phyloP scores from a whole-genome alignment of 2,329 filamentous ascomycete species.

The Myotisia sp. region DNA sequence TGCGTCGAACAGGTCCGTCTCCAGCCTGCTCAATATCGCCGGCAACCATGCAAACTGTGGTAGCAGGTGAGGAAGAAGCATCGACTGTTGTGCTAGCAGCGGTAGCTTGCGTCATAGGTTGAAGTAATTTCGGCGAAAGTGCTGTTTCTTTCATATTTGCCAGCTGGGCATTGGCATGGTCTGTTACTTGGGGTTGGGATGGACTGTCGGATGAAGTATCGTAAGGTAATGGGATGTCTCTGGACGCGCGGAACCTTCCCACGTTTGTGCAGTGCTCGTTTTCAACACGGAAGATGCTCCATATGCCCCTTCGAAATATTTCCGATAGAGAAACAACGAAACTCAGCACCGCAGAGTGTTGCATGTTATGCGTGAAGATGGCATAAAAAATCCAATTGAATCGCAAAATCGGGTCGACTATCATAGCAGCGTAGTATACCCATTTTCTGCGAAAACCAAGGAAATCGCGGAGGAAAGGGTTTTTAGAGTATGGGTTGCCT shows the following conservation, averaged over 20 bases:
- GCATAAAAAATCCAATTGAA: slow-evolving; percentile 93
- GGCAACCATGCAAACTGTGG: too few relatives aligned
- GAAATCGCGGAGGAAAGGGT: slow-evolving; percentile 58
- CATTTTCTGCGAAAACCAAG: slow-evolving; percentile 64
- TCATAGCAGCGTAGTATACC: slow-evolving; percentile 77
- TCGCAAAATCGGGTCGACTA: slow-evolving; percentile 67
- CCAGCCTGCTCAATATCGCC: slow-evolving; percentile 5
- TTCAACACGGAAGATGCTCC: slow-evolving; percentile 86
- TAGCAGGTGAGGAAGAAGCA: slow-evolving; percentile 3
- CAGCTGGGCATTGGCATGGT: not conserved
- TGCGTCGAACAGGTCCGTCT: slow-evolving; percentile 8
- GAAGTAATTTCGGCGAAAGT: not conserved
- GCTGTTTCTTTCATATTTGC: not conserved
- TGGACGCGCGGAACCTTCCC: slow-evolving; percentile 70
- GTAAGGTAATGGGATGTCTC: slow-evolving; percentile 80
- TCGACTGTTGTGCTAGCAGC: slow-evolving; percentile 13
- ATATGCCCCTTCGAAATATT: slow-evolving; percentile 71
- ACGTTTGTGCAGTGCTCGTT: slow-evolving; percentile 97
- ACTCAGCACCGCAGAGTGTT: slow-evolving; percentile 70
- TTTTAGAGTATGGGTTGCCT: slow-evolving; percentile 58
- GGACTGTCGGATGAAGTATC: slow-evolving; percentile 20
- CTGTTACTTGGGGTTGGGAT: not conserved
- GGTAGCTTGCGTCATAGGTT: not conserved
- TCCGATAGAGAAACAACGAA: slow-evolving; percentile 70
- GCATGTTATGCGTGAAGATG: slow-evolving; percentile 62